A percentile compares a stretch with the other conserved stretches of the same genome.
These are phyloP conservation scores for Apiospora malaysiana DNA, from an alignment of 2,329 filamentous ascomycete species.

Conservation along the genomic window DNA sequence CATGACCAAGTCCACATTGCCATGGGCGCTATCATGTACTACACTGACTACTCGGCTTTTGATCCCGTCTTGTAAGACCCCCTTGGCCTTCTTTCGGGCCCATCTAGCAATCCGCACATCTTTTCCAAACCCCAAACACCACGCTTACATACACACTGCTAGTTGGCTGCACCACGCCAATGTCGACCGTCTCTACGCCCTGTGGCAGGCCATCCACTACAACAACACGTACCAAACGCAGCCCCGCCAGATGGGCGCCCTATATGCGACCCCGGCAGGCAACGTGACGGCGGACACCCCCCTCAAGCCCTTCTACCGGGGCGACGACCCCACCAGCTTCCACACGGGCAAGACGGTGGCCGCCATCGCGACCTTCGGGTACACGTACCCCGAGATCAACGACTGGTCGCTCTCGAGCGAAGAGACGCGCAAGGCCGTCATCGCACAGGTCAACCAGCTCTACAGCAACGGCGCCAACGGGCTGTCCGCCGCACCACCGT, in stretches of 20 bases:
- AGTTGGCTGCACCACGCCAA: conserved; percentile 61
- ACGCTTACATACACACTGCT: neutral
- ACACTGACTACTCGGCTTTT: conserved; percentile 49
- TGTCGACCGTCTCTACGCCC: conserved; percentile 64
- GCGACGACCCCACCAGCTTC: conserved; percentile 37
- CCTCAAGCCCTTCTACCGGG: conserved; percentile 56
- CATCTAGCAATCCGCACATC: neutral
- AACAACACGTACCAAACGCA: conserved; percentile 38
- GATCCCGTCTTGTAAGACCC: conserved; percentile 53
- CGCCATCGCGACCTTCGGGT: conserved; percentile 43
- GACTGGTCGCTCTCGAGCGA: conserved; percentile 61
- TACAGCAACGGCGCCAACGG: conserved; percentile 38
- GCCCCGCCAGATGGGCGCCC: conserved; percentile 36
- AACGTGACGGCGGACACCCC: conserved; percentile 51
- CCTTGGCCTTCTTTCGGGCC: neutral
- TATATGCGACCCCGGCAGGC: conserved; percentile 49
- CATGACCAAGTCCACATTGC: conserved; percentile 51
- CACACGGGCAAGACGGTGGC: conserved; percentile 48
- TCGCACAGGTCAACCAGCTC: conserved; percentile 63
- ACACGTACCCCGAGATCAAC: conserved; percentile 48
- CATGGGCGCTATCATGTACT: conserved; percentile 41
- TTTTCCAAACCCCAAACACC: neutral
- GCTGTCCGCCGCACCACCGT: neutral
- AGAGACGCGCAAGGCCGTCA: conserved; percentile 66
- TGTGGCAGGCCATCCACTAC: conserved; percentile 51